Conservation (phyloP, 1,284 basidiomycete genomes). For the Sporisorium exsertum region DNA sequence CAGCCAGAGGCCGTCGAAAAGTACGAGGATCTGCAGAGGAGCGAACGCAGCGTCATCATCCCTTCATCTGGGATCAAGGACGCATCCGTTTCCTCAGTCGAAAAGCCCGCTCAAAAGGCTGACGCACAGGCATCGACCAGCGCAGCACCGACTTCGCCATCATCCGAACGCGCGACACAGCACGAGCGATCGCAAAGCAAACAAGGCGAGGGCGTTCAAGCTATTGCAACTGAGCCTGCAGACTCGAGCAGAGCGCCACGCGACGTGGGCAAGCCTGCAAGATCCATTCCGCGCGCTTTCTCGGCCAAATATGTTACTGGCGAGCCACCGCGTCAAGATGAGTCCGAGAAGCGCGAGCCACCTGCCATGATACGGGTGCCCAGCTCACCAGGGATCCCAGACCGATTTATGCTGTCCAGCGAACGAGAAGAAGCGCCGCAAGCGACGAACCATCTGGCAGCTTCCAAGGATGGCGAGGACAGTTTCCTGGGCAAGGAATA, state of each 20-base stretch:
- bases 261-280: conserved; percentile 9
- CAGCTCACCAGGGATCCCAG: conserved; percentile 34
- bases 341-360: conserved; percentile 13
- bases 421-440: conserved; percentile 13
- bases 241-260: conserved; percentile 6
- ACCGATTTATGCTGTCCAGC: conserved; percentile 14
- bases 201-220: background rate
- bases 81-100: conserved; percentile 15
- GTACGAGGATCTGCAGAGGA: conserved; percentile 44
- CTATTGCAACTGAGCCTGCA: background rate
- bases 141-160: background rate
- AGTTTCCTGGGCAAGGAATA: conserved; percentile 71
- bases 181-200: conserved; percentile 6
- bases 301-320: conserved; percentile 50
- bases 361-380: conserved; percentile 21
- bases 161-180: background rate
- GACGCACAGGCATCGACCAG: background rate
- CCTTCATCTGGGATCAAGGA: conserved; percentile 34
- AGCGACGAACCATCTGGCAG: conserved; percentile 1
- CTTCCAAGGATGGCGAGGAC: conserved; percentile 37
- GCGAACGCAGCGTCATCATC: conserved; percentile 40
- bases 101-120: background rate
- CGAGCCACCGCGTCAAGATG: conserved; percentile 26
- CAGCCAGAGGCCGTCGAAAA: conserved; percentile 37
- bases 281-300: conserved; percentile 38